Conservation (phyloP, 2,329 filamentous ascomycete genomes). For the Monilinia aucupariae region DNA sequence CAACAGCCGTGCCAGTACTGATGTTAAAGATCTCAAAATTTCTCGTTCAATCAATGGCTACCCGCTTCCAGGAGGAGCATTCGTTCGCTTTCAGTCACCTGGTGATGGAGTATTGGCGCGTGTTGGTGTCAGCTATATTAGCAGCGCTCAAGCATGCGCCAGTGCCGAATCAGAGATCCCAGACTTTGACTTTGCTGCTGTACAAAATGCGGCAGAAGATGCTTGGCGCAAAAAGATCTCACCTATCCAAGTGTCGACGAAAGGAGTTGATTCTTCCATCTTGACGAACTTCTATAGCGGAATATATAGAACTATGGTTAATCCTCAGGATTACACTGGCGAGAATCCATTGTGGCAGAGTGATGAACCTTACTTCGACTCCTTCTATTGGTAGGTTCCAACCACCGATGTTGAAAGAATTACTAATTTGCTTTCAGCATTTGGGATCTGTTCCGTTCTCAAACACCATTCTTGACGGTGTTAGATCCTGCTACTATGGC, state of each 20-base stretch:
- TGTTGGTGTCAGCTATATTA: conserved; percentile 66
- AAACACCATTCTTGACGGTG: conserved; percentile 65
- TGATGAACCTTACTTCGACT: conserved; percentile 67
- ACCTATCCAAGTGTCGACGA: conserved; percentile 48
- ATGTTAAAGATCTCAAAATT: conserved; percentile 44
- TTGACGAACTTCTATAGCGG: conserved; percentile 65
- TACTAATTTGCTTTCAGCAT: conserved; percentile 39
- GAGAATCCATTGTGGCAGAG: conserved; percentile 66
- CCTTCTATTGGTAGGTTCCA: conserved; percentile 52
- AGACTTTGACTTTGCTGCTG: conserved; percentile 55
- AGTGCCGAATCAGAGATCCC: conserved; percentile 66
- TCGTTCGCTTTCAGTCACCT: conserved; percentile 51
- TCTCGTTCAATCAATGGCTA: conserved; percentile 49
- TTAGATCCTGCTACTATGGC: conserved; percentile 59
- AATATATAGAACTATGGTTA: conserved; percentile 64
- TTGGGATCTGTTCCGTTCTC: conserved; percentile 66
- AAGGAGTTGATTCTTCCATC: conserved; percentile 48
- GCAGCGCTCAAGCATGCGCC: conserved; percentile 57
- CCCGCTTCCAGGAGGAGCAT: conserved; percentile 55
- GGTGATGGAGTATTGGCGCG: conserved; percentile 52
- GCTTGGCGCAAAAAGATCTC: conserved; percentile 58
- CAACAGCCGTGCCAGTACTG: conserved; percentile 49
- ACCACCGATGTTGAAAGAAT: background rate
- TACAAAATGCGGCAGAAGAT: conserved; percentile 47
- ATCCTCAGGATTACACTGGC: conserved; percentile 67